Conservation (phyloP, 768 basidiomycete genomes). For the Suillus lakei region DNA sequence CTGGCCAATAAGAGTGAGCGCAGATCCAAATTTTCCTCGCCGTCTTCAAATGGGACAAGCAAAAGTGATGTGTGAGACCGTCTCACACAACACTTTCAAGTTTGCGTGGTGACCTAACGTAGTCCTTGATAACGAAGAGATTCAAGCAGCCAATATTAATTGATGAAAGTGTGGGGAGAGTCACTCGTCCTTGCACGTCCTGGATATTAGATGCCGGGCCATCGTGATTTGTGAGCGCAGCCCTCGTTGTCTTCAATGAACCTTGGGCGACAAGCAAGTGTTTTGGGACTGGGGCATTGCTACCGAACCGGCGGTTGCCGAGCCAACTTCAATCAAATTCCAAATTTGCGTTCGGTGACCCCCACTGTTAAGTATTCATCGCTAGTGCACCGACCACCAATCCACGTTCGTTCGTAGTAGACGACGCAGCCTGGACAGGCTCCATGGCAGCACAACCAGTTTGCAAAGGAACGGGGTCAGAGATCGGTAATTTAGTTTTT, state of each 20-base stretch:
- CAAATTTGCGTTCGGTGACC: neutral
- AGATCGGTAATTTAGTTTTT: conserved; percentile 24
- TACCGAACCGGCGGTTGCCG: neutral
- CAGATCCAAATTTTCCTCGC: neutral
- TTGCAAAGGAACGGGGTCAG: conserved; percentile 3
- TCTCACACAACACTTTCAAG: neutral
- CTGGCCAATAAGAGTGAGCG: neutral
- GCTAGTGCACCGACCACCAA: neutral
- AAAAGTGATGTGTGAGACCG: neutral
- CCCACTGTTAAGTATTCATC: neutral
- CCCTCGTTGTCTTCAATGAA: too few relatives aligned
- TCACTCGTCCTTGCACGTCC: neutral
- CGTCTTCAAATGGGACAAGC: neutral
- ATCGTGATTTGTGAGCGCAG: neutral
- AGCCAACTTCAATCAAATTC: neutral
- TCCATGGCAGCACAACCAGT: conserved; percentile 22
- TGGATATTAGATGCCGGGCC: neutral
- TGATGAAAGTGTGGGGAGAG: too few relatives aligned
- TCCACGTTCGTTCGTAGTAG: neutral
- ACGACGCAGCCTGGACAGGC: neutral
- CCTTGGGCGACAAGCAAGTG: too few relatives aligned
- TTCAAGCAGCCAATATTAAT: too few relatives aligned
- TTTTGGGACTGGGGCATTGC: neutral
- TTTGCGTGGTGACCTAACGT: neutral
- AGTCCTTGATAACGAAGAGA: too few relatives aligned